phyloP scores from a whole-genome alignment of 2,329 filamentous ascomycete genomes.

The Ophiocordyceps camponoti-rufipedis region DNA sequence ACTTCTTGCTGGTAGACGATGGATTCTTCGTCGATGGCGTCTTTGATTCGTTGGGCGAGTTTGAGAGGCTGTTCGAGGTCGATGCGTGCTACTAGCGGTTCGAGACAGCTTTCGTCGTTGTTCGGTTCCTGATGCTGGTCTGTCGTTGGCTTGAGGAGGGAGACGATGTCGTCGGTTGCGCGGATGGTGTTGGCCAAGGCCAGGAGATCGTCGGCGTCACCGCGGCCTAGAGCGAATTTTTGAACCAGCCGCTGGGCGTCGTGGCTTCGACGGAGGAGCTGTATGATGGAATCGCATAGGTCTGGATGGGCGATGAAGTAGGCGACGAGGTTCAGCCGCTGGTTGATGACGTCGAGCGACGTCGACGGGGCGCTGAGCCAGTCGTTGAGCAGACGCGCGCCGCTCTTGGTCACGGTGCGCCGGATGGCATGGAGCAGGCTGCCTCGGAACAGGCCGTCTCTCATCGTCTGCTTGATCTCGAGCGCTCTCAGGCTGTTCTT shows the following conservation, averaged over 20 bases:
- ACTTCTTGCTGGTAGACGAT: constrained; percentile 63
- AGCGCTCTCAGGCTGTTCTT: constrained; percentile 78
- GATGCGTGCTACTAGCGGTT: constrained; percentile 35
- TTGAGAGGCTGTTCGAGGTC: constrained; percentile 46
- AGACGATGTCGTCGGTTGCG: constrained; percentile 49
- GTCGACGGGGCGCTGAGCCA: constrained; percentile 85
- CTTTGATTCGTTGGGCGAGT: constrained; percentile 52
- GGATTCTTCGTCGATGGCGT: constrained; percentile 83
- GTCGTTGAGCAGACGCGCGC: constrained; percentile 64
- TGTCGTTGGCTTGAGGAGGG: constrained; percentile 18
- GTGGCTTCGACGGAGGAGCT: constrained; percentile 54
- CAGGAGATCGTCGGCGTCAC: constrained; percentile 81
- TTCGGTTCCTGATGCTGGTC: background rate
- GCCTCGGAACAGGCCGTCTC: constrained; percentile 61
- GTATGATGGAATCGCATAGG: constrained; percentile 50
- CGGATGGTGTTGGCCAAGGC: constrained; percentile 66
- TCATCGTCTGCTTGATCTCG: constrained; percentile 73
- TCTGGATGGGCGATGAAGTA: constrained; percentile 48
- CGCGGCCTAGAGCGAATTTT: constrained; percentile 81
- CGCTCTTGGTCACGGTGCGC: constrained; percentile 80
- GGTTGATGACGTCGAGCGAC: constrained; percentile 60
- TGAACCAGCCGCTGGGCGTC: constrained; percentile 84
- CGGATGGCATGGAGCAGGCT: constrained; percentile 82
- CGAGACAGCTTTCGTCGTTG: constrained; percentile 15
- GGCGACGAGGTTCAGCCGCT: constrained; percentile 65